These are phyloP conservation scores for Corymbia maculata DNA, from an alignment of 345 rosid genomes.

Conservation along the genomic window DNA sequence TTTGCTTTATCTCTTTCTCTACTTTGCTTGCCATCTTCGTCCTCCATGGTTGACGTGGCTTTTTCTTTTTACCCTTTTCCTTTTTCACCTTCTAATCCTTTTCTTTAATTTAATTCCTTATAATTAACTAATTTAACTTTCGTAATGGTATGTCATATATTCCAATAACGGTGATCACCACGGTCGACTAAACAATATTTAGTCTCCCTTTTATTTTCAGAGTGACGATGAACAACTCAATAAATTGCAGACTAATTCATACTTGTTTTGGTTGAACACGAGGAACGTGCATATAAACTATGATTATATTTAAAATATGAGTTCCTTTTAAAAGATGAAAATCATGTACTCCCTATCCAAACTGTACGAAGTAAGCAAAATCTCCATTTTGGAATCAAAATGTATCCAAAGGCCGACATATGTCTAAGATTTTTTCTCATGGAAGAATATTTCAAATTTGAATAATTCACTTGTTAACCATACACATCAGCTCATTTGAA, in stretches of 20 bases:
- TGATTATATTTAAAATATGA: background rate
- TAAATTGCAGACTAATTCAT: background rate
- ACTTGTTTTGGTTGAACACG: fast-evolving
- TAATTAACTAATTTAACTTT: no score
- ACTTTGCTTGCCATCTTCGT: background rate
- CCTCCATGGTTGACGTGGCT: background rate
- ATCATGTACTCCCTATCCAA: background rate
- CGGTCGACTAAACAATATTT: background rate
- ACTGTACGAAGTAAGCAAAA: background rate
- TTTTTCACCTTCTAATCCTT: background rate
- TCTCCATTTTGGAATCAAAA: background rate
- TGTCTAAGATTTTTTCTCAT: background rate
- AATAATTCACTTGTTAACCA: background rate
- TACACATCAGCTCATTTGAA: background rate
- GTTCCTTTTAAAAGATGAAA: background rate
- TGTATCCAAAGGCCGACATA: fast-evolving
- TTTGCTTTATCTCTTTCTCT: background rate
- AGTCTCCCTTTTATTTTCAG: background rate
- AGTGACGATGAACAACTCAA: background rate
- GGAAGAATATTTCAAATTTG: background rate
- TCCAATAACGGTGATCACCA: background rate
- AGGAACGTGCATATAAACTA: fast-evolving
- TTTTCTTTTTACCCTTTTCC: fast-evolving
- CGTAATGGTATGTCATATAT: no score
- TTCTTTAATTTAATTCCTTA: no score